Conservation (phyloP, 2,329 filamentous ascomycete genomes). For the Aureobasidium mangrovei region DNA sequence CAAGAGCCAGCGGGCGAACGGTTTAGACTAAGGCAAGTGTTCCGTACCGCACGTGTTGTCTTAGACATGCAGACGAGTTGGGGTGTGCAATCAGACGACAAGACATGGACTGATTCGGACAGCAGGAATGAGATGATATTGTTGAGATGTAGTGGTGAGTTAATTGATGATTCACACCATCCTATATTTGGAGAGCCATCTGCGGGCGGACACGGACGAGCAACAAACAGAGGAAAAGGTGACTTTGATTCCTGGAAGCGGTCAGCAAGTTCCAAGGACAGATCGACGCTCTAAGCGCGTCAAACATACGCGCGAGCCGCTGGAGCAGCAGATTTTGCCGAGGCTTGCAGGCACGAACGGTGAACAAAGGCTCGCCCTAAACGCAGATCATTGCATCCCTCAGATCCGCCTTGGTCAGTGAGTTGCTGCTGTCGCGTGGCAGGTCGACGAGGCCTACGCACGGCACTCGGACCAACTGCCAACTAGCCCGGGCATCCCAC, state of each 20-base stretch:
- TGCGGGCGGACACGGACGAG: background rate
- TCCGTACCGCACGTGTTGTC: slow-evolving; percentile 10
- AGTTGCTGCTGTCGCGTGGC: slow-evolving; percentile 13
- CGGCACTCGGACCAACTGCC: slow-evolving; percentile 7
- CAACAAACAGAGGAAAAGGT: background rate
- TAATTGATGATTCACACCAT: too few relatives aligned
- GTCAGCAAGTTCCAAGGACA: background rate
- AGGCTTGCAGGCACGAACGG: slow-evolving; percentile 10
- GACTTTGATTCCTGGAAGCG: background rate
- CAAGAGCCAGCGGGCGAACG: slow-evolving; percentile 8
- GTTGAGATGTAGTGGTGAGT: background rate
- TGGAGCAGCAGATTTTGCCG: slow-evolving; percentile 6
- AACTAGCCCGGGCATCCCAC: background rate
- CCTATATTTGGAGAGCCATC: too few relatives aligned
- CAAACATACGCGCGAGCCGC: slow-evolving; percentile 14
- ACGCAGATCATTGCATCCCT: slow-evolving; percentile 12
- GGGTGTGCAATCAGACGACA: slow-evolving; percentile 1
- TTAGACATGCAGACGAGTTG: background rate
- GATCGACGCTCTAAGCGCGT: slow-evolving; percentile 9
- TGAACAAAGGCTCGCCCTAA: slow-evolving; percentile 9
- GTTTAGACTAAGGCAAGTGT: slow-evolving; percentile 11
- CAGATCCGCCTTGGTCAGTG: slow-evolving; percentile 11
- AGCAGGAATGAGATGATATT: background rate
- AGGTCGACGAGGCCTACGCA: slow-evolving; percentile 2
- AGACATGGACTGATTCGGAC: slow-evolving; percentile 6